Evolutionary conservation across 108 stramenopile species (phyloP), one percentile per base, ranked within the genome.

Genomic region (Nannochloropsis gaditana): DNA sequence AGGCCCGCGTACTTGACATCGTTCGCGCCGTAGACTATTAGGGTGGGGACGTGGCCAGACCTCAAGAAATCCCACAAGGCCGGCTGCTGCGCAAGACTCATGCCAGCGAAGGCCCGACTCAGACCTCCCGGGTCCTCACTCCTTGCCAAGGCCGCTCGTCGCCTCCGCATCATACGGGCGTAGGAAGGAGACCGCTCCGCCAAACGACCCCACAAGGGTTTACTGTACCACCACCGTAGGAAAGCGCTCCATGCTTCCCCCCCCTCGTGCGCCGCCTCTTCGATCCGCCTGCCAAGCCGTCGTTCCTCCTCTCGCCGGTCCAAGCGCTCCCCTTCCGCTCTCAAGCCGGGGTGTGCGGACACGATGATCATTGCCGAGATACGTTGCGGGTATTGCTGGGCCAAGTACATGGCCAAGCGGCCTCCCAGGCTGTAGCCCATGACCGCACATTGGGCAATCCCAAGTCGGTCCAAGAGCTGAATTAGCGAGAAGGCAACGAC

Each of bases 371-470:
- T 31, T 2, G 59, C 59, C 15, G 59, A 73, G 59, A 73, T 2
- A n/a, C 59, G 59, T n/a, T 15, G 3, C 19, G 59, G 59, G 59
- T 73, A 73, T n/a, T 73, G 59, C n/a, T 45, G 42, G 6, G 87
- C 87, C 47, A 84, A 10, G 11, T 42, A 79, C 41, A 87, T 79
- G 42, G 81, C 84, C 19, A 87, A 42, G 45, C 87, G 79, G 2
- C 83, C 87, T 9, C 87, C 87, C 81, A 87, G 47, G 21, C 83
- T 84, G 84, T 87, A 87, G 43, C 87, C 87, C 82, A 87, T 80
- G 21, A 87, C 73, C 17, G 82, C 44, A 50, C 82, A 86, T 15
- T 81, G 81, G 43, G 80, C 87, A 43, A 47, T 44, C 42, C 84
- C 81, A 9, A 73, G 50, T 21, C 80, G 50, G 45, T 82, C 84